These are phyloP conservation scores for Cytospora paraplurivora DNA, from an alignment of 2,329 filamentous ascomycete genomes.

Conservation along the genomic window DNA sequence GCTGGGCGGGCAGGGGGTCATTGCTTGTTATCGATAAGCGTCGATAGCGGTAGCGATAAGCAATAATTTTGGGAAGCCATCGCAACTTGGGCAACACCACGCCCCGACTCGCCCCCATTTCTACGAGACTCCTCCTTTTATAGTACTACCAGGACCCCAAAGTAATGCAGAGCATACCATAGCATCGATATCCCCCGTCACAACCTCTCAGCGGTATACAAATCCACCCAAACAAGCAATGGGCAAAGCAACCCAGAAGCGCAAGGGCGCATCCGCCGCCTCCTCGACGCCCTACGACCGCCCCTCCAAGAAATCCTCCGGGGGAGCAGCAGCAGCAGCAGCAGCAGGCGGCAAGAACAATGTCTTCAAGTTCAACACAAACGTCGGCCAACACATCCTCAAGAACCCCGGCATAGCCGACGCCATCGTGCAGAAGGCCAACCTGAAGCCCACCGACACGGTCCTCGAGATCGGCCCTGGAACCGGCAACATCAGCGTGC, in stretches of 20 bases:
- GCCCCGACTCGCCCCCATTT: neutral
- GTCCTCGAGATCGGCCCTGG: constrained; percentile 93
- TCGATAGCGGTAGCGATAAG: neutral
- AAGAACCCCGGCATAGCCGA: constrained; percentile 87
- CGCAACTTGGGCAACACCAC: neutral
- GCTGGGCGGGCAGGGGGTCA: neutral
- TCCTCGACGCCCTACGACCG: constrained; percentile 41
- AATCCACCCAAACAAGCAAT: constrained; percentile 33
- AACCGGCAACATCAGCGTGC: constrained; percentile 82
- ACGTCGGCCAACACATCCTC: constrained; percentile 85
- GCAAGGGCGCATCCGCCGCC: constrained; percentile 38
- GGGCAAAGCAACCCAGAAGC: constrained; percentile 46
- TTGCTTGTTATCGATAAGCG: constrained; percentile 16
- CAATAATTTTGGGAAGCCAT: constrained; percentile 15
- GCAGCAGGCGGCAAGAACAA: constrained; percentile 61
- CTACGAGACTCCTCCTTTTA: neutral
- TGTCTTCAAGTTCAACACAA: constrained; percentile 96
- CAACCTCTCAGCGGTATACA: neutral
- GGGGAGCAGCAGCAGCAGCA: constrained; percentile 8
- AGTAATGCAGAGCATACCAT: constrained; percentile 15
- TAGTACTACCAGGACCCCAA: neutral
- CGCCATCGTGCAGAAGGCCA: constrained; percentile 75
- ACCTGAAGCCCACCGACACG: constrained; percentile 84
- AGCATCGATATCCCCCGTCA: neutral
- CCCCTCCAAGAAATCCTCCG: constrained; percentile 32